Percentiles rank a stretch among this genome's conserved stretches.
phyloP scores from a whole-genome alignment of 148 eudicot genomes.

The Vaccinium corymbosum region DNA sequence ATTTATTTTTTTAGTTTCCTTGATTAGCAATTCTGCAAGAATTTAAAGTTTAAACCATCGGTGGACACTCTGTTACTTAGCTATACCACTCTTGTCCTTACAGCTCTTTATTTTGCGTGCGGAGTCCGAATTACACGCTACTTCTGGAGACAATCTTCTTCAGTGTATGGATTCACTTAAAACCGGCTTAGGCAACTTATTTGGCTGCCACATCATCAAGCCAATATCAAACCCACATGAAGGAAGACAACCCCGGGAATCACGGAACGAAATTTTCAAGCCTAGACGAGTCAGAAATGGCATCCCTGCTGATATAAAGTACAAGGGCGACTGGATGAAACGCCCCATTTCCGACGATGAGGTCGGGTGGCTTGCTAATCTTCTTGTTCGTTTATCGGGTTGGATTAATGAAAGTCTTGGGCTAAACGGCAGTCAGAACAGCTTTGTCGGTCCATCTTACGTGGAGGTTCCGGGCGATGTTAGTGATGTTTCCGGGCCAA shows the following conservation, averaged over 20 bases:
- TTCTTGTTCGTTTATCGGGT: constrained; percentile 54
- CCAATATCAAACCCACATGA: constrained; percentile 32
- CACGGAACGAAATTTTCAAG: constrained; percentile 63
- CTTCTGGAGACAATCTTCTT: constrained; percentile 56
- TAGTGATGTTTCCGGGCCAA: constrained; percentile 38
- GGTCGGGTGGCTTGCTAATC: constrained; percentile 84
- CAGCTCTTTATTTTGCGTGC: constrained; percentile 92
- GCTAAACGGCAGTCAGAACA: constrained; percentile 39
- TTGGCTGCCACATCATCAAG: constrained; percentile 47
- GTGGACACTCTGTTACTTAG: constrained; percentile 1
- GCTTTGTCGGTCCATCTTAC: constrained; percentile 26
- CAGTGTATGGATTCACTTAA: constrained; percentile 54
- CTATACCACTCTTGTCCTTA: constrained; percentile 13
- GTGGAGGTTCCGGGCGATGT: constrained; percentile 47
- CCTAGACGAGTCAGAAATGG: constrained; percentile 58
- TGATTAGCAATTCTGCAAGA: not conserved
- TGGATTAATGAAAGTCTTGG: constrained; percentile 67
- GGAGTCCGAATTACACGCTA: constrained; percentile 73
- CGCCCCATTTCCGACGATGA: constrained; percentile 84
- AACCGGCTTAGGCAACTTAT: constrained; percentile 45
- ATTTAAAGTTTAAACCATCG: not conserved
- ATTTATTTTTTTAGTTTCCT: not conserved
- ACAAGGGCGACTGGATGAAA: constrained; percentile 91
- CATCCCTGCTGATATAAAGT: constrained; percentile 39
- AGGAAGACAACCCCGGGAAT: constrained; percentile 32